Percentiles rank a stretch among this genome's conserved stretches.
Conservation (phyloP, 768 basidiomycete genomes). For the Crassisporium funariophilum region DNA sequence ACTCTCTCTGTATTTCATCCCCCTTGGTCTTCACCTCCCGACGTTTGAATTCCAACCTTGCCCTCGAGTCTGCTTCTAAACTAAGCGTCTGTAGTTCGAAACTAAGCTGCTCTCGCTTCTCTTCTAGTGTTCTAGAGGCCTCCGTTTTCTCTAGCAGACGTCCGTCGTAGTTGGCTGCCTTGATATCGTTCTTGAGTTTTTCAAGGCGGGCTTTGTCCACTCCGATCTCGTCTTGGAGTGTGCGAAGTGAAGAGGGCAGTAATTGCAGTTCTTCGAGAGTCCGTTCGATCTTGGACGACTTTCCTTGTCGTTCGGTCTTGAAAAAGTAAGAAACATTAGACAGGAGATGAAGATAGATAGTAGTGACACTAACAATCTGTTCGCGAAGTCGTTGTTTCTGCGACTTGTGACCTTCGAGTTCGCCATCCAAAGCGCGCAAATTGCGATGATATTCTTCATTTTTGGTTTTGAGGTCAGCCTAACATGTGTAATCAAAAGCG, state of each 20-base stretch:
- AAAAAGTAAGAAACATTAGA: conserved; percentile 7
- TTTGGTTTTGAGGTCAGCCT: conserved; percentile 58
- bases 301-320: conserved; percentile 53
- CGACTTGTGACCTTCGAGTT: conserved; percentile 54
- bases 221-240: conserved; percentile 62
- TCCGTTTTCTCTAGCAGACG: conserved; percentile 55
- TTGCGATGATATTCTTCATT: conserved; percentile 69
- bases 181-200: conserved; percentile 61
- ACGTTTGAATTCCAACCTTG: conserved; percentile 75
- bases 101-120: conserved; percentile 67
- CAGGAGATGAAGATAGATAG: not conserved
- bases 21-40: conserved; percentile 65
- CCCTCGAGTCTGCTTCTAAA: conserved; percentile 78
- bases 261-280: conserved; percentile 58
- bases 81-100: conserved; percentile 71
- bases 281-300: conserved; percentile 54
- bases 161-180: conserved; percentile 64
- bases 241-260: conserved; percentile 54
- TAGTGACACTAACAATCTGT: conserved; percentile 51
- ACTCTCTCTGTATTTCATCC: conserved; percentile 71
- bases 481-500: conserved; percentile 2
- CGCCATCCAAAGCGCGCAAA: conserved; percentile 56
- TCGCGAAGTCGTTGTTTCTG: conserved; percentile 54
- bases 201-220: conserved; percentile 65
- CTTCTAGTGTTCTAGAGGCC: conserved; percentile 64